These are phyloP conservation scores for Articulospora tetracladia DNA, from an alignment of 495 filamentous ascomycete species.

Conservation along the genomic window DNA sequence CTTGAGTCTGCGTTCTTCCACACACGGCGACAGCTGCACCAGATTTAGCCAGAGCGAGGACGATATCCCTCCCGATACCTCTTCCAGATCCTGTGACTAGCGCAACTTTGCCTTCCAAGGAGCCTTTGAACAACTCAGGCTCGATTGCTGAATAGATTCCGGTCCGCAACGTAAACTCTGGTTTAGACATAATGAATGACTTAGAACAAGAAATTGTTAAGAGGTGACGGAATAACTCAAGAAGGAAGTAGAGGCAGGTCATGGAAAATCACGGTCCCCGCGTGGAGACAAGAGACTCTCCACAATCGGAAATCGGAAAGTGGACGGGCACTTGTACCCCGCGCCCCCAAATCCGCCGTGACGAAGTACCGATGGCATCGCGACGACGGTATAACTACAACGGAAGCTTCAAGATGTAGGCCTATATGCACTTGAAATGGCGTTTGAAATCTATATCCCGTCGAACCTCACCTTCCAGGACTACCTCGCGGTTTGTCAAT, in stretches of 20 bases:
- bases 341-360: not conserved
- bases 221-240: not conserved
- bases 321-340: not conserved
- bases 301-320: not conserved
- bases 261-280: not conserved
- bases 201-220: not conserved
- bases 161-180: constrained; percentile 15
- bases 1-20: constrained; percentile 9
- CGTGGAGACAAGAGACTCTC: not conserved
- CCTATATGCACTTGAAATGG: not conserved
- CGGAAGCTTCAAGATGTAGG: not conserved
- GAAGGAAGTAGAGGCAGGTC: not conserved
- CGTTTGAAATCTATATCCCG: constrained; percentile 28
- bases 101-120: constrained; percentile 63
- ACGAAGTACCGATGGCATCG: not conserved
- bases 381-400: too few species aligned
- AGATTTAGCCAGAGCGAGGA: constrained; percentile 68
- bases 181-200: constrained; percentile 5
- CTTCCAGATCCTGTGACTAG: constrained; percentile 70
- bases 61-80: constrained; percentile 71
- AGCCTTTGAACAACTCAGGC: constrained; percentile 6
- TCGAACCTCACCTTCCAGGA: constrained; percentile 25
- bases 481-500: constrained; percentile 27
- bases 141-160: constrained; percentile 12
- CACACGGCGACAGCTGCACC: constrained; percentile 68